Base-by-base conservation (phyloP, 495 filamentous ascomycete species). In the Neurospora sp. region DNA sequence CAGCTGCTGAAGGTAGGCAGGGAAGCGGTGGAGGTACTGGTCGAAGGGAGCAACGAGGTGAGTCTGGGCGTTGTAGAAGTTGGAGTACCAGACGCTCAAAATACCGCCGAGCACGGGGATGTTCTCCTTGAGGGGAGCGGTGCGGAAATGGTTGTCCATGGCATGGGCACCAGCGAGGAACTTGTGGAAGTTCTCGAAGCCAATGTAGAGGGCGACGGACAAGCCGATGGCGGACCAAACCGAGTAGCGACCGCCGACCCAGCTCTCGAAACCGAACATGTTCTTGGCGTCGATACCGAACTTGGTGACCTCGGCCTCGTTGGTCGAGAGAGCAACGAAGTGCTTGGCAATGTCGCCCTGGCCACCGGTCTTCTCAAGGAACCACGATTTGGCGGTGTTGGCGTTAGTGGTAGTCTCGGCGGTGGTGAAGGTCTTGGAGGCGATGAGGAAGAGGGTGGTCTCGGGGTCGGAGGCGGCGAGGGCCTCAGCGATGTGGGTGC, bases 391-490 rank as follows among this genome's bases (percentile, higher is more conserved):
- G 42, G 96, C 96, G 49, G 92, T 92, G 87, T 96, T 97, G 81
- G 96, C 96, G 82, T 99, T 99, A 71, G 96, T 98, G 44, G 86
- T 91, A 69, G 96, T 99, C 88, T 99, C 96, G 70, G 96, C 96
- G 8, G 96, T 99, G 73, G 96, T 99, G 87, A 99, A 99, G 72
- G 96, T 99, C 90, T 99, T 99, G 82, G 95, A 98, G 70, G 96
- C 96, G 79, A 99, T 89, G 77, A 98, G 87, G 91, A 98, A 99
- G 72, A 99, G 90, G 39, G 95, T 98, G 62, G 96, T 98, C 85
- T 99, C 96, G 20, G 96, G 94, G 82, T 99, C 88, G 2, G 94
- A 95, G 82, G 90, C 80, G 80, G 90, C 91, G 20, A 98, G 89
- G 69, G 96, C 96, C 85, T 99, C 96, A 69, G 94, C 93, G 79